Evolutionary conservation across 2,329 filamentous ascomycete genomes (phyloP).

Genomic region (Clonostachys rhizophaga): DNA sequence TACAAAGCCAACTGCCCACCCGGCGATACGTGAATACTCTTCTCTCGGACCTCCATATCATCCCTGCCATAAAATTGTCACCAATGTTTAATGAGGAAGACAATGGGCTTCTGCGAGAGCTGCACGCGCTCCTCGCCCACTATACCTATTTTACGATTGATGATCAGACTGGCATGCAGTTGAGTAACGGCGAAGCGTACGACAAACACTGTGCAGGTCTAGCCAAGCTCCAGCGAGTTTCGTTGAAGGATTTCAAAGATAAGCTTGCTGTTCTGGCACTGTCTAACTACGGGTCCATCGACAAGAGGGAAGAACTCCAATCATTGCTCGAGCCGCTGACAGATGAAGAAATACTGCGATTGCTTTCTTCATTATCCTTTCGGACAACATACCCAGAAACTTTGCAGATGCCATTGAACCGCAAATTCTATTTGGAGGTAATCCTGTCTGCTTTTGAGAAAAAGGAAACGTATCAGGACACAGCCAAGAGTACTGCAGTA

Average conservation of each 20-base stretch:
- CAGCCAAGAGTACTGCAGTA: conserved; percentile 63
- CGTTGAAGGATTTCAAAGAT: conserved; percentile 78
- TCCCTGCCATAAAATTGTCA: conserved; percentile 74
- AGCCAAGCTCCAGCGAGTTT: conserved; percentile 73
- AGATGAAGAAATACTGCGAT: conserved; percentile 66
- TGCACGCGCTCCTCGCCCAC: conserved; percentile 75
- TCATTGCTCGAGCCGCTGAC: conserved; percentile 68
- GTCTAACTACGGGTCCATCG: conserved; percentile 87
- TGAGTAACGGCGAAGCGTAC: conserved; percentile 68
- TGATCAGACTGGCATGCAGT: conserved; percentile 79
- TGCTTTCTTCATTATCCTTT: conserved; percentile 71
- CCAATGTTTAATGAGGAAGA: conserved; percentile 71
- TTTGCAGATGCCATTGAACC: conserved; percentile 57
- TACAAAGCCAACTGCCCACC: conserved; percentile 91
- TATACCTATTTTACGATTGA: conserved; percentile 88
- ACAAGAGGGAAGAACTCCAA: conserved; percentile 73
- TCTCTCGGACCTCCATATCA: conserved; percentile 77
- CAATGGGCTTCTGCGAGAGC: conserved; percentile 74
- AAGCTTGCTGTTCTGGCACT: conserved; percentile 89
- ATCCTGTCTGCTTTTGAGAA: conserved; percentile 73
- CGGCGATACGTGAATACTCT: conserved; percentile 89
- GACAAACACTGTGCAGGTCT: conserved; percentile 74
- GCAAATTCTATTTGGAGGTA: conserved; percentile 64
- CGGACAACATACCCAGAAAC: conserved; percentile 77
- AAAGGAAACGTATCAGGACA: conserved; percentile 77